phyloP scores from a whole-genome alignment of 257 asterid genomes.

The Ilex aquifolium region DNA sequence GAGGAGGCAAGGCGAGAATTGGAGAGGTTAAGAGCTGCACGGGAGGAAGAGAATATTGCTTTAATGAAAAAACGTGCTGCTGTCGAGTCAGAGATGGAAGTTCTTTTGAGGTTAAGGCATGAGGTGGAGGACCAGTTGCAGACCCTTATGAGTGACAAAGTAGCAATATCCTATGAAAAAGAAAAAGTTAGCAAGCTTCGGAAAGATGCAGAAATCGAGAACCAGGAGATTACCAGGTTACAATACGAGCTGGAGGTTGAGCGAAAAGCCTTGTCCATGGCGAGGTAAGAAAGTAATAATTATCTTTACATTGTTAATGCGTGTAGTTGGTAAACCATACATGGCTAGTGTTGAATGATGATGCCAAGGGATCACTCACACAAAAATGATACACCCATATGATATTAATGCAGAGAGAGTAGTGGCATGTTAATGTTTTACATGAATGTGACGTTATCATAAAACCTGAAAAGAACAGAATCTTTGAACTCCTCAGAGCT shows the following conservation, averaged over 20 bases:
- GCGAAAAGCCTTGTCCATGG: conserved; percentile 91
- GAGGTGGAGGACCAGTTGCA: conserved; percentile 88
- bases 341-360: too few species aligned
- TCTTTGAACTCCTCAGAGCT: too few species aligned
- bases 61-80: conserved; percentile 79
- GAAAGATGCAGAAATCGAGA: conserved; percentile 71
- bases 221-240: conserved; percentile 69
- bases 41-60: conserved; percentile 77
- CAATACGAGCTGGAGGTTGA: conserved; percentile 96
- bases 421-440: too few species aligned
- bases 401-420: too few species aligned
- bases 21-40: conserved; percentile 61
- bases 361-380: too few species aligned
- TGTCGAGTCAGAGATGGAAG: conserved; percentile 90
- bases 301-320: conserved; percentile 14
- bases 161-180: conserved; percentile 80
- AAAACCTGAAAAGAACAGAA: too few species aligned
- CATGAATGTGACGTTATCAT: too few species aligned
- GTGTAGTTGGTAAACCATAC: too few species aligned
- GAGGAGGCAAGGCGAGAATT: conserved; percentile 77
- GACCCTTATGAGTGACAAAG: conserved; percentile 53
- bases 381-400: too few species aligned
- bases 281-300: conserved; percentile 46
- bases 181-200: conserved; percentile 82
- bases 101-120: conserved; percentile 68